A percentile compares a stretch with the other conserved stretches of the same genome.
Evolutionary conservation across 2,329 filamentous ascomycete species (phyloP).

Genomic region (Lachnum nothofagi): DNA sequence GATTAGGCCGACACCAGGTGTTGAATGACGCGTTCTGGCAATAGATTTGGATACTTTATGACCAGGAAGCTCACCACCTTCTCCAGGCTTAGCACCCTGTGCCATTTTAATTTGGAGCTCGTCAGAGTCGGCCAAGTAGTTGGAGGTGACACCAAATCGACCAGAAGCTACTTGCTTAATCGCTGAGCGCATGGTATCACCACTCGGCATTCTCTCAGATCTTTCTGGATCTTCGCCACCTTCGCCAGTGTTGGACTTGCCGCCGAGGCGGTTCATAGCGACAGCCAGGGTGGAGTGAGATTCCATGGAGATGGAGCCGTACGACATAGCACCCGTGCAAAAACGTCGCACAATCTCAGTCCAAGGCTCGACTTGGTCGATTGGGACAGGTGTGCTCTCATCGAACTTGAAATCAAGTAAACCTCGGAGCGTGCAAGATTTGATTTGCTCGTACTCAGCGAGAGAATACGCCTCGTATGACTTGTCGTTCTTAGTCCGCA

Average conservation of each 20-base stretch:
- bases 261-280: conserved; percentile 93
- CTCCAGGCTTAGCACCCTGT: conserved; percentile 94
- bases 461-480: conserved; percentile 95
- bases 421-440: conserved; percentile 89
- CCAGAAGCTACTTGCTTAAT: conserved; percentile 98
- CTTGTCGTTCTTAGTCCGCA: conserved; percentile 95
- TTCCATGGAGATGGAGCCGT: conserved; percentile 97
- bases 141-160: conserved; percentile 91
- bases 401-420: conserved; percentile 96
- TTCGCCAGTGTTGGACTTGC: conserved; percentile 96
- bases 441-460: conserved; percentile 92
- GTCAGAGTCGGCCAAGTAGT: conserved; percentile 90
- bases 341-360: conserved; percentile 95
- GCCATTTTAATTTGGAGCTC: conserved; percentile 99
- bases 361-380: conserved; percentile 97
- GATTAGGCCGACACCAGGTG: conserved; percentile 91
- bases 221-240: conserved; percentile 94
- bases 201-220: conserved; percentile 78
- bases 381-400: conserved; percentile 74
- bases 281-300: conserved; percentile 93
- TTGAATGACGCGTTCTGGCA: conserved; percentile 90
- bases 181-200: conserved; percentile 92
- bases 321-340: conserved; percentile 97
- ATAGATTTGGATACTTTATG: conserved; percentile 96
- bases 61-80: conserved; percentile 92